phyloP scores from a whole-genome alignment of 169 alveolate genomes.

The Theileria orientalis region DNA sequence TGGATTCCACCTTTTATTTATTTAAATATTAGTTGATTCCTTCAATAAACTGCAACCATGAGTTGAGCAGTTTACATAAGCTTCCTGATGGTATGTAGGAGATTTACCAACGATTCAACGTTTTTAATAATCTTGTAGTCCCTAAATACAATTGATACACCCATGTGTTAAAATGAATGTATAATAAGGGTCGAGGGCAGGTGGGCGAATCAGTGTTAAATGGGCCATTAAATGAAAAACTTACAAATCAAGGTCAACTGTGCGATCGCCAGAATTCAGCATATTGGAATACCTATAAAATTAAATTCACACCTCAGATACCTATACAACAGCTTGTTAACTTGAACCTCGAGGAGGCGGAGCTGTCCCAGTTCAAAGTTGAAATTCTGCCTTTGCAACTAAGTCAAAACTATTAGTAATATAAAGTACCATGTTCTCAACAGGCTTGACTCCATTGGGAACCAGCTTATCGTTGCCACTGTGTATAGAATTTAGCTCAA shows the following conservation, averaged over 20 bases:
- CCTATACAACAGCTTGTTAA: slow-evolving; percentile 15
- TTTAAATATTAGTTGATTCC: no score
- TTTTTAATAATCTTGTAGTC: slow-evolving; percentile 3
- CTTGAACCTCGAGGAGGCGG: slow-evolving; percentile 20
- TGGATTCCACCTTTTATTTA: no score
- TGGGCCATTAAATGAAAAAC: neutral
- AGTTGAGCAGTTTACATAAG: no score
- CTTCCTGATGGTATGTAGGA: neutral
- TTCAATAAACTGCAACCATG: no score
- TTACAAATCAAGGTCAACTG: slow-evolving; percentile 12
- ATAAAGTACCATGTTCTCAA: neutral
- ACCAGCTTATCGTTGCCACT: neutral
- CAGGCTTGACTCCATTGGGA: neutral
- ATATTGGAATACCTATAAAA: slow-evolving; percentile 4
- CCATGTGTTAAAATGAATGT: neutral
- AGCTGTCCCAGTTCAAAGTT: slow-evolving; percentile 23
- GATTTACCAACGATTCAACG: slow-evolving; percentile 1
- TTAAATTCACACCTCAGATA: neutral
- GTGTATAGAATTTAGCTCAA: slow-evolving; percentile 15
- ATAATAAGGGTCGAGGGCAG: no score
- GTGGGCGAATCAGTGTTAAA: no score
- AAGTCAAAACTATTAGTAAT: neutral
- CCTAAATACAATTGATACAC: neutral
- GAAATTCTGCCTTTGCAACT: neutral
- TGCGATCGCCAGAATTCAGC: neutral